These are phyloP conservation scores for Colletotrichum aenigma DNA, from an alignment of 2,329 filamentous ascomycete species.

Conservation along the genomic window DNA sequence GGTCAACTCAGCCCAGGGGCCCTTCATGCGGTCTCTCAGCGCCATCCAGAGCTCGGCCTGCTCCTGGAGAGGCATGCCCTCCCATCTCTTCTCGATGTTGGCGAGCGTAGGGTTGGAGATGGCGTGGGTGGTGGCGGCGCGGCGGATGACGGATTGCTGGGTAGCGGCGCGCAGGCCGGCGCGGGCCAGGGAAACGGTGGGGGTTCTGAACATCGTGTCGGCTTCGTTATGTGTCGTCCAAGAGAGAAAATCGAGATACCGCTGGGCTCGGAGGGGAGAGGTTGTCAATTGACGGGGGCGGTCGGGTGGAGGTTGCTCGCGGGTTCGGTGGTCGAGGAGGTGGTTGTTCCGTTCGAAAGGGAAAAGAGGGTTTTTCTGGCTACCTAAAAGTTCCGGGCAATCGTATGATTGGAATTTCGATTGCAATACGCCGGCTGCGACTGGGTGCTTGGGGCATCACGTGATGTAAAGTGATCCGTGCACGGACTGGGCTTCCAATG, in stretches of 20 bases:
- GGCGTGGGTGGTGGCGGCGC: conserved; percentile 77
- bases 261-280: conserved; percentile 19
- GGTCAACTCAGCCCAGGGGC: conserved; percentile 93
- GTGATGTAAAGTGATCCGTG: background rate
- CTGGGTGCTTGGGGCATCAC: conserved; percentile 7
- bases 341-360: conserved; percentile 7
- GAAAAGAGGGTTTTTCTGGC: conserved; percentile 24
- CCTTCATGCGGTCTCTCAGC: conserved; percentile 98
- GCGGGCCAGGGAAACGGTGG: conserved; percentile 58
- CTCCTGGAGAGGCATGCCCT: conserved; percentile 96
- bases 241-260: conserved; percentile 14
- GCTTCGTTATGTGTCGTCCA: conserved; percentile 6
- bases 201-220: conserved; percentile 58
- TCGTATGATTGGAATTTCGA: conserved; percentile 24
- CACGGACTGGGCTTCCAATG: background rate
- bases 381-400: conserved; percentile 20
- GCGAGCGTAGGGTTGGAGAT: conserved; percentile 97
- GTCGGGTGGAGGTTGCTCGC: background rate
- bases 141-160: conserved; percentile 49
- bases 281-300: conserved; percentile 33
- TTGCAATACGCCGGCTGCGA: conserved; percentile 20
- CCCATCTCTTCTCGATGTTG: conserved; percentile 99
- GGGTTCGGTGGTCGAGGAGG: background rate
- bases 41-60: conserved; percentile 99
- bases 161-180: conserved; percentile 40